These are phyloP conservation scores for Cryptosporidium meleagridis DNA, from an alignment of 169 alveolate species.

Conservation along the genomic window DNA sequence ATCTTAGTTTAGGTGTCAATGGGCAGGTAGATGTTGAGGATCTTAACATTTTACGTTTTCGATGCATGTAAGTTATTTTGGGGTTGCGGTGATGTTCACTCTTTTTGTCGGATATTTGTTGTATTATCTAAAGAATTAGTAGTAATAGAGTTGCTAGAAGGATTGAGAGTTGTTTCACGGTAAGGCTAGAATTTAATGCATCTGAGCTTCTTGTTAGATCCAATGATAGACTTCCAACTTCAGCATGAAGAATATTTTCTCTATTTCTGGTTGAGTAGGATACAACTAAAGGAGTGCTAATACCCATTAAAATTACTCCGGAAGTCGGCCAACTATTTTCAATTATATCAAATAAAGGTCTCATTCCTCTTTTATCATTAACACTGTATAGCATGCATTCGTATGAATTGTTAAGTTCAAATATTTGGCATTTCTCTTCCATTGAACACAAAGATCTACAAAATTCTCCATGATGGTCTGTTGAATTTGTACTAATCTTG, in stretches of 20 bases:
- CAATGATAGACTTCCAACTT: constrained; percentile 25
- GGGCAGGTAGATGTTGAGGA: not conserved
- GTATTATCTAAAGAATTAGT: not conserved
- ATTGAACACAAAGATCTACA: constrained; percentile 51
- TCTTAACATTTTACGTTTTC: constrained; percentile 1
- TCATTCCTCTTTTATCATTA: not conserved
- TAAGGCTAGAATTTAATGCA: not conserved
- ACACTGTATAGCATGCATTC: constrained; percentile 34
- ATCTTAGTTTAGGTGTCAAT: not conserved
- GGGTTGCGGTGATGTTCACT: not conserved
- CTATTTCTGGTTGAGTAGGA: constrained; percentile 3
- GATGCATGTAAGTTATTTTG: not conserved
- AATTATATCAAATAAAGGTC: constrained; percentile 26
- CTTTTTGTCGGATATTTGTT: not conserved
- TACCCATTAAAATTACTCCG: constrained; percentile 52
- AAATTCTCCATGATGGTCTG: constrained; percentile 48
- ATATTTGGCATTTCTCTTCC: constrained; percentile 31
- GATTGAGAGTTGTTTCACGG: not conserved
- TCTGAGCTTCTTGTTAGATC: constrained; percentile 25
- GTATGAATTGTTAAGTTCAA: constrained; percentile 25
- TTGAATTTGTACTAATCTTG: constrained; percentile 20
- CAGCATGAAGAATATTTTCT: constrained; percentile 31
- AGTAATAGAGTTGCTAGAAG: not conserved
- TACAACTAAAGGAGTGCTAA: constrained; percentile 41
- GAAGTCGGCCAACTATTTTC: constrained; percentile 48